Percentiles rank a stretch among this genome's conserved stretches.
Conservation (phyloP, 1,284 basidiomycete genomes). For the Pyrrhoderma noxium region DNA sequence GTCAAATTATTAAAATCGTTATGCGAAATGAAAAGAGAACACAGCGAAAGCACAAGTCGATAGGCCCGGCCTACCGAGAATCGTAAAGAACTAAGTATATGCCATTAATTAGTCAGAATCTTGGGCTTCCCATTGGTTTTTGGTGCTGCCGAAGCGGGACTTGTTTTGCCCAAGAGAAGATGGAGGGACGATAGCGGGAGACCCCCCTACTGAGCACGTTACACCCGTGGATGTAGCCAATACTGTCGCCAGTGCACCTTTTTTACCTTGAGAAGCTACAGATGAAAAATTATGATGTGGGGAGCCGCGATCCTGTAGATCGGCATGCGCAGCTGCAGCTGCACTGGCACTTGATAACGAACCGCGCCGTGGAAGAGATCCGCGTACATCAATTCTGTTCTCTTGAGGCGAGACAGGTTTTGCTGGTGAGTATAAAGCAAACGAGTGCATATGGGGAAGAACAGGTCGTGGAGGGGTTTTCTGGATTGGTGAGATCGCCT, state of each 20-base stretch:
- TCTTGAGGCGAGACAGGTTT: constrained; percentile 12
- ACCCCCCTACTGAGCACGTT: background rate
- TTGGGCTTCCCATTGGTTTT: background rate
- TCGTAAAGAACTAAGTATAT: no score
- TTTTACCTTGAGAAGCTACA: no score
- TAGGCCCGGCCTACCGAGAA: no score
- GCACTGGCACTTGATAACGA: constrained; percentile 16
- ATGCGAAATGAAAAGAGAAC: background rate
- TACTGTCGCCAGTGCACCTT: no score
- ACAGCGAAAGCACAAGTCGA: background rate
- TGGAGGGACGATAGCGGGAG: constrained; percentile 2
- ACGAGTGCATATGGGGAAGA: constrained; percentile 14
- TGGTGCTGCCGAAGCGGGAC: background rate
- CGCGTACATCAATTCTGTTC: constrained; percentile 3
- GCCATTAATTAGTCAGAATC: background rate
- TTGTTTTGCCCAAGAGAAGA: background rate
- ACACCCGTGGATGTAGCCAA: no score
- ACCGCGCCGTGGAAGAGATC: constrained; percentile 12
- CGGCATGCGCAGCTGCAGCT: constrained; percentile 7
- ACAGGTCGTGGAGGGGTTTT: constrained; percentile 10
- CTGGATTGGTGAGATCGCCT: constrained; percentile 9
- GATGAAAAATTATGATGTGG: no score
- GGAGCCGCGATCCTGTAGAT: background rate
- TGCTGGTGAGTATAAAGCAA: constrained; percentile 1
- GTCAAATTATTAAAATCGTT: constrained; percentile 1